A percentile compares a stretch with the other conserved stretches of the same genome.
Conservation (phyloP, 163 green algal species). For the Coccomyxa subellipsoidea region DNA sequence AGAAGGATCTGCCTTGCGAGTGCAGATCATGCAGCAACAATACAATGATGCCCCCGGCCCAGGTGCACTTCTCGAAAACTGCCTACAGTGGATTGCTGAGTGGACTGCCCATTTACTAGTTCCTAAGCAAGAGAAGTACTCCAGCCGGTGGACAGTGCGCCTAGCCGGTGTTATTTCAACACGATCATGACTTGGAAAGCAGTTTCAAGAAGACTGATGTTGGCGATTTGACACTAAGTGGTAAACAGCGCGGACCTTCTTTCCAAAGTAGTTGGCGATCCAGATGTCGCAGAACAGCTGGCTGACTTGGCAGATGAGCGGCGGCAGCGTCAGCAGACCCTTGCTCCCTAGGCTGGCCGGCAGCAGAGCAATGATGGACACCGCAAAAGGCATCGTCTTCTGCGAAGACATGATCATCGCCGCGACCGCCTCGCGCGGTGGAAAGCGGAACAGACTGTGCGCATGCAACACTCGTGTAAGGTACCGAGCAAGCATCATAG, state of each 20-base stretch:
- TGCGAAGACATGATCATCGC: background rate
- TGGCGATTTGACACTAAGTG: background rate
- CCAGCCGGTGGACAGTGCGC: too few relatives aligned
- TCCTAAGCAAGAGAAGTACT: too few relatives aligned
- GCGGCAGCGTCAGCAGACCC: background rate
- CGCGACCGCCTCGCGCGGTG: background rate
- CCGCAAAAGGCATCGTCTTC: constrained; percentile 7
- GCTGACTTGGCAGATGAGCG: background rate
- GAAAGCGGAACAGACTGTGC: background rate
- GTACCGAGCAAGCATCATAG: background rate
- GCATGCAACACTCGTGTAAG: background rate
- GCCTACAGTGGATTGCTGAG: background rate
- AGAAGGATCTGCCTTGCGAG: too few relatives aligned
- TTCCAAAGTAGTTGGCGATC: background rate
- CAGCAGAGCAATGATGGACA: constrained; percentile 2
- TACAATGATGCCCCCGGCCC: too few relatives aligned
- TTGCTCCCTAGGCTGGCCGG: background rate
- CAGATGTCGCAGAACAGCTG: constrained; percentile 10
- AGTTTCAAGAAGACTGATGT: too few relatives aligned
- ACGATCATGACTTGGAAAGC: too few relatives aligned
- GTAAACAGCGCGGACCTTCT: background rate
- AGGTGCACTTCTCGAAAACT: too few relatives aligned
- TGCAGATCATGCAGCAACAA: too few relatives aligned
- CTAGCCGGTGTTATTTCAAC: too few relatives aligned
- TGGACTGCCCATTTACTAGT: too few relatives aligned